phyloP scores from a whole-genome alignment of 1,284 basidiomycete species.

The Anthracocystis walkeri region DNA sequence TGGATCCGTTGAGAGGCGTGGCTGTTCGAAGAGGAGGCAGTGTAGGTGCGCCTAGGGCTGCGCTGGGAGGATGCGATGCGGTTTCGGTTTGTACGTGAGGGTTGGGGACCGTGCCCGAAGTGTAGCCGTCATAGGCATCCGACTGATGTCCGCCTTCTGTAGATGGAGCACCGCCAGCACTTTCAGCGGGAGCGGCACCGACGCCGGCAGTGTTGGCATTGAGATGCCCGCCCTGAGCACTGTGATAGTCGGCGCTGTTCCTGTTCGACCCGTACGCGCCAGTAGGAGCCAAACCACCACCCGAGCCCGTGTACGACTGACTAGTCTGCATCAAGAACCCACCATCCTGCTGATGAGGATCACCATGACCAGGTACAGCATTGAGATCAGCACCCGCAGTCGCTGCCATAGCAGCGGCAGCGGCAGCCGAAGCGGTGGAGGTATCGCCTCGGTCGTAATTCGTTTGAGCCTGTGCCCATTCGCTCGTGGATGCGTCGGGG shows the following conservation, averaged over 20 bases:
- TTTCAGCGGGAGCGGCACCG: background rate
- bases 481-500: constrained; percentile 29
- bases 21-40: constrained; percentile 52
- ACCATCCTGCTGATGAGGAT: constrained; percentile 24
- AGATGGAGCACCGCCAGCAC: constrained; percentile 11
- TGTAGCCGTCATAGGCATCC: constrained; percentile 51
- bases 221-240: constrained; percentile 31
- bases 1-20: constrained; percentile 39
- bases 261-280: constrained; percentile 28
- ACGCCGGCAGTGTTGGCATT: background rate
- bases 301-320: constrained; percentile 26
- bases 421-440: constrained; percentile 36
- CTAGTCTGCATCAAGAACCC: constrained; percentile 51
- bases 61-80: constrained; percentile 10
- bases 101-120: background rate
- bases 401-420: constrained; percentile 46
- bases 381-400: constrained; percentile 45
- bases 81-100: constrained; percentile 11
- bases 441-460: constrained; percentile 28
- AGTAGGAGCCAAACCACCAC: constrained; percentile 10
- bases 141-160: constrained; percentile 32
- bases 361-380: constrained; percentile 34
- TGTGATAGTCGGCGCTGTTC: constrained; percentile 46
- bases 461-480: constrained; percentile 32
- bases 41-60: constrained; percentile 42